Percentiles rank a stretch among this genome's conserved stretches.
phyloP scores from a whole-genome alignment of 2,329 filamentous ascomycete genomes.

The Emydomyces testavorans region DNA sequence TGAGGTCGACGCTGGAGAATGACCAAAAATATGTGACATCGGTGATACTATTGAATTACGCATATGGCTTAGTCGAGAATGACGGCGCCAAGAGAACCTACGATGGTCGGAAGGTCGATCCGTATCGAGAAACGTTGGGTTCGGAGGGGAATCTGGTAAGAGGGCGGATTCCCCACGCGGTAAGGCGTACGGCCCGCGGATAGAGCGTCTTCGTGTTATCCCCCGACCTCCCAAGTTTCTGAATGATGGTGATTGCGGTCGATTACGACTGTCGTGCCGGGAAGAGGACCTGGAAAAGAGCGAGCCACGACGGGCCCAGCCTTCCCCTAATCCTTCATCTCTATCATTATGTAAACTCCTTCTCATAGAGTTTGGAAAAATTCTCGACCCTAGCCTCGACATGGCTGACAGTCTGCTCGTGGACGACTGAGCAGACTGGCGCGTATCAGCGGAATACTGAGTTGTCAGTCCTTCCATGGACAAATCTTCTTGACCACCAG shows the following conservation, averaged over 20 bases:
- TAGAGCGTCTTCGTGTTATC: constrained; percentile 31
- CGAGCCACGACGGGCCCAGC: constrained; percentile 35
- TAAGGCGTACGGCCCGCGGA: constrained; percentile 31
- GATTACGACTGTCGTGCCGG: constrained; percentile 27
- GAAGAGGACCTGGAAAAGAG: constrained; percentile 30
- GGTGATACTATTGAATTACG: constrained; percentile 35
- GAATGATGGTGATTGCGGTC: constrained; percentile 33
- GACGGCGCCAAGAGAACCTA: constrained; percentile 31
- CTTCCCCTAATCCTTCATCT: constrained; percentile 37
- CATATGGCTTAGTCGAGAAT: constrained; percentile 32
- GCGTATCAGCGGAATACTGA: constrained; percentile 24
- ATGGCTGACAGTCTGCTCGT: constrained; percentile 37
- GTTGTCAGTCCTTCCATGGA: constrained; percentile 21
- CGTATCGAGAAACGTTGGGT: constrained; percentile 22
- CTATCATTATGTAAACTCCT: constrained; percentile 36
- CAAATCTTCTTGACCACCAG: background rate
- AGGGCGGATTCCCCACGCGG: constrained; percentile 28
- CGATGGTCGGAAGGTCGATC: constrained; percentile 22
- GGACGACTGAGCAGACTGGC: constrained; percentile 27
- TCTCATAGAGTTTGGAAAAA: constrained; percentile 38
- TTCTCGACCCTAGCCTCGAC: constrained; percentile 38
- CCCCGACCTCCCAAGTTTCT: constrained; percentile 31
- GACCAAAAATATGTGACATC: constrained; percentile 36
- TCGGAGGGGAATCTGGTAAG: constrained; percentile 23
- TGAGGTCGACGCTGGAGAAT: constrained; percentile 21